Evolutionary conservation across 495 filamentous ascomycete species (phyloP).

Genomic region (Xylaria nigripes): DNA sequence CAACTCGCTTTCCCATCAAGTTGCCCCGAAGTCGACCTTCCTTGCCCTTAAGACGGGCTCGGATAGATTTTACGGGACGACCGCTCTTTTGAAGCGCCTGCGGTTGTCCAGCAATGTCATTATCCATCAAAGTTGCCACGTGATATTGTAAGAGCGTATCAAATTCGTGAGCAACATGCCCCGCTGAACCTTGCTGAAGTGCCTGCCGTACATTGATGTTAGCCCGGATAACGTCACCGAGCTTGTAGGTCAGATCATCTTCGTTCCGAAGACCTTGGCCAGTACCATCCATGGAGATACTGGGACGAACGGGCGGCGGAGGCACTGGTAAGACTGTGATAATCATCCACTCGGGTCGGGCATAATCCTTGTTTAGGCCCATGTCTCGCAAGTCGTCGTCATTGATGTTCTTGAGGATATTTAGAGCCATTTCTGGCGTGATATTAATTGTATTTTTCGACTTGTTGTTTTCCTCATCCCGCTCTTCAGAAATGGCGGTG

Average conservation of each 20-base stretch:
- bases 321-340: conserved; percentile 91
- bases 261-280: conserved; percentile 81
- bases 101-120: conserved; percentile 92
- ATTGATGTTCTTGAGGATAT: conserved; percentile 76
- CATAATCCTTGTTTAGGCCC: conserved; percentile 86
- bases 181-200: conserved; percentile 78
- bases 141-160: conserved; percentile 93
- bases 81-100: conserved; percentile 96
- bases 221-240: conserved; percentile 95
- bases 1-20: conserved; percentile 98
- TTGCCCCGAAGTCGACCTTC: conserved; percentile 96
- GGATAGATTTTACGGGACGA: conserved; percentile 89
- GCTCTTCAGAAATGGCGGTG: conserved; percentile 40
- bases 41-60: conserved; percentile 94
- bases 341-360: conserved; percentile 97
- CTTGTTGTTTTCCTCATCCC: conserved; percentile 71
- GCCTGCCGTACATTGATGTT: conserved; percentile 89
- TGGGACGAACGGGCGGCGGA: conserved; percentile 88
- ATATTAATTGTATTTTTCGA: conserved; percentile 76
- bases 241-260: conserved; percentile 97
- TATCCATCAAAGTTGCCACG: conserved; percentile 98
- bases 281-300: conserved; percentile 89
- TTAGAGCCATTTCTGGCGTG: conserved; percentile 73
- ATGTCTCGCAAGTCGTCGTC: conserved; percentile 74
- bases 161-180: conserved; percentile 83